Base-by-base conservation (phyloP, 305 asterid genomes). In the Fraxinus baroniana region DNA sequence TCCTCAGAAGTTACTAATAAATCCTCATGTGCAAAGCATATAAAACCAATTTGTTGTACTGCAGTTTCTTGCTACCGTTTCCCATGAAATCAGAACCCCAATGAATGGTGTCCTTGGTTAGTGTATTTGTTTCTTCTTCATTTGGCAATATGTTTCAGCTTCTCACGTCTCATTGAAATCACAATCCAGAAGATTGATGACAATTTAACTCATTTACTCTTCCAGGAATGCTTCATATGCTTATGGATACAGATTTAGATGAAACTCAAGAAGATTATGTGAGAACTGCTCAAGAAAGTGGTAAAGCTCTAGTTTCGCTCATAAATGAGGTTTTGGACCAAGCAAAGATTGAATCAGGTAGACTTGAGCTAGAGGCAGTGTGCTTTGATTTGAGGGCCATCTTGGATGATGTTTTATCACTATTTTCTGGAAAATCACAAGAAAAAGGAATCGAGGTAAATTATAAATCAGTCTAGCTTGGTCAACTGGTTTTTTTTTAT, bases 221-320 rank as follows among this genome's bases (percentile, higher is more conserved):
- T 39, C 78, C 89, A 95, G 98, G 98, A 84, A 94, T 96, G 98
- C 90, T 96, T 82, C 98, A 93, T 87, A 94, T 96, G 99, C 98
- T 96, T 79, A 91, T 87, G 97, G 98, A 94, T 86, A 96, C 99
- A 12, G 89, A 89, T 73, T 87, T 96, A 10, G 98, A 96, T 87
- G 99, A 92, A 86, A 93, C 98, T 36, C 99, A 96, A 85, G 92
- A 91, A 88, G 99, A 96, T 86, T 96, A 93, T 80, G 98, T 96
- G n/a, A 88, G 96, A 88, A 94, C 97, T 52, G 99, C 99, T 26
- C 92, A 97, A 86, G 99, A 94, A 86, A 96, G 99, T 85, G 99
- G 99, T 77, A 94, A 91, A 90, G 98, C 99, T 81, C 86, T 96
- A 84, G 97, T 96, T 81, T 93, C 99, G 10, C 97, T 96, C 83